Conservation (phyloP, 805 yeast genomes). For the Wickerhamomyces pijperi region DNA sequence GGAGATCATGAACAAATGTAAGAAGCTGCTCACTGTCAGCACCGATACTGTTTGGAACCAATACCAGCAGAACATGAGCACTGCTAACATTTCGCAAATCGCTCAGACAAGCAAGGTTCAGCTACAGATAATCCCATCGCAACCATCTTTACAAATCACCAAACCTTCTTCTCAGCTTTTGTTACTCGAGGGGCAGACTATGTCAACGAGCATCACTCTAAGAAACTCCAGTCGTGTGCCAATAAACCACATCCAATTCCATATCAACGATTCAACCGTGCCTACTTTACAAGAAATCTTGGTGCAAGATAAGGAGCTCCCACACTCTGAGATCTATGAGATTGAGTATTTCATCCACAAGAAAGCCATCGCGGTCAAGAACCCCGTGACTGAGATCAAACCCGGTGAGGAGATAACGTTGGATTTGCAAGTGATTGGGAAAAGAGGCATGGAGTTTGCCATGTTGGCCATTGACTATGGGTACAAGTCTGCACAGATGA, state of each 20-base stretch:
- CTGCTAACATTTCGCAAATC: slow-evolving; percentile 8
- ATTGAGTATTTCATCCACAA: slow-evolving; percentile 57
- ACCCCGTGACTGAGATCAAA: slow-evolving; percentile 12
- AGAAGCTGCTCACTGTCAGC: slow-evolving; percentile 3
- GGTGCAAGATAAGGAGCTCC: slow-evolving; percentile 29
- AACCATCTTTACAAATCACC: slow-evolving; percentile 50
- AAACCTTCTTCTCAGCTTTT: slow-evolving; percentile 45
- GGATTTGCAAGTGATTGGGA: slow-evolving; percentile 54
- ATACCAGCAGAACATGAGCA: slow-evolving; percentile 9
- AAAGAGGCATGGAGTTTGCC: slow-evolving; percentile 61
- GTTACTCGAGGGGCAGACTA: slow-evolving; percentile 70
- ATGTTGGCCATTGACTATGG: slow-evolving; percentile 58
- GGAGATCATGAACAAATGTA: slow-evolving; percentile 18
- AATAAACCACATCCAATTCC: slow-evolving; percentile 47
- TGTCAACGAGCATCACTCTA: slow-evolving; percentile 36
- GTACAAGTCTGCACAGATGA: slow-evolving; percentile 21
- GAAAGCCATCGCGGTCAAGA: slow-evolving; percentile 39
- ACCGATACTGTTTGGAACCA: slow-evolving; percentile 1
- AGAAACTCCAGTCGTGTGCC: slow-evolving; percentile 47
- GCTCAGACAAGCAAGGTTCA: slow-evolving; percentile 19
- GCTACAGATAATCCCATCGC: slow-evolving; percentile 29
- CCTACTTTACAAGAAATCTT: slow-evolving; percentile 52
- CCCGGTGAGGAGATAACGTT: slow-evolving; percentile 32
- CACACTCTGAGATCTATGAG: slow-evolving; percentile 61
- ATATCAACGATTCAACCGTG: slow-evolving; percentile 62